Percentiles rank a stretch among this genome's conserved stretches.
Conservation (phyloP, 2,329 filamentous ascomycete genomes). For the Aspergillus latus region DNA sequence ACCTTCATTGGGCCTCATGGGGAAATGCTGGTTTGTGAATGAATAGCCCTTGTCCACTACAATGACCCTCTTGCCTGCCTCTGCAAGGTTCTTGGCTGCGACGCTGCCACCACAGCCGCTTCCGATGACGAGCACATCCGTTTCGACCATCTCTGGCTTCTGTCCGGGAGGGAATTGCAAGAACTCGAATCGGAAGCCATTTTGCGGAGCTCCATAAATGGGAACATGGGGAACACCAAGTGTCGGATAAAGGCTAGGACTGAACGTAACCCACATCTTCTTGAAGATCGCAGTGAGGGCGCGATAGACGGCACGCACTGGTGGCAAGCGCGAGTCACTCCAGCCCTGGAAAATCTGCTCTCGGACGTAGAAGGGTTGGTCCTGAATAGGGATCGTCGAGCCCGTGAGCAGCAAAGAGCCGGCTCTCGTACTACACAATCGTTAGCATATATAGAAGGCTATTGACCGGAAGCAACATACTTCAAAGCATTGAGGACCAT, state of each 20-base stretch:
- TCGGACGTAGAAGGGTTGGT: constrained; percentile 55
- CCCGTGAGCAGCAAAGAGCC: constrained; percentile 60
- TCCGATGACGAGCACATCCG: constrained; percentile 82
- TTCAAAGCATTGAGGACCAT: constrained; percentile 56
- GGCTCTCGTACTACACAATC: constrained; percentile 48
- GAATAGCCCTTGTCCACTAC: constrained; percentile 83
- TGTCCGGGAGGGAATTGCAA: constrained; percentile 56
- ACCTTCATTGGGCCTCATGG: constrained; percentile 67
- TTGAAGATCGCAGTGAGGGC: constrained; percentile 53
- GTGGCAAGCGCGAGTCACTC: constrained; percentile 53
- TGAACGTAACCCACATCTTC: constrained; percentile 54
- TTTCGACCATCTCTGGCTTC: constrained; percentile 62
- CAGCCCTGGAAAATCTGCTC: constrained; percentile 55
- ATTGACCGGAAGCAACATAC: constrained; percentile 34
- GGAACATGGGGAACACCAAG: constrained; percentile 58
- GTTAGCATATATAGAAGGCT: neutral
- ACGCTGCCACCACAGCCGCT: constrained; percentile 85
- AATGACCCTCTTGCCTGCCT: constrained; percentile 71
- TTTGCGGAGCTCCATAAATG: constrained; percentile 51
- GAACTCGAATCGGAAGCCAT: constrained; percentile 57
- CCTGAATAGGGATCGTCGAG: constrained; percentile 54
- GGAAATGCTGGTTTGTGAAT: constrained; percentile 69
- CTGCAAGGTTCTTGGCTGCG: constrained; percentile 74
- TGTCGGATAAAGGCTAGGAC: constrained; percentile 50
- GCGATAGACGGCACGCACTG: constrained; percentile 52